These are phyloP conservation scores for Yarrowia galli DNA, from an alignment of 1,139 yeast genomes.

Conservation along the genomic window DNA sequence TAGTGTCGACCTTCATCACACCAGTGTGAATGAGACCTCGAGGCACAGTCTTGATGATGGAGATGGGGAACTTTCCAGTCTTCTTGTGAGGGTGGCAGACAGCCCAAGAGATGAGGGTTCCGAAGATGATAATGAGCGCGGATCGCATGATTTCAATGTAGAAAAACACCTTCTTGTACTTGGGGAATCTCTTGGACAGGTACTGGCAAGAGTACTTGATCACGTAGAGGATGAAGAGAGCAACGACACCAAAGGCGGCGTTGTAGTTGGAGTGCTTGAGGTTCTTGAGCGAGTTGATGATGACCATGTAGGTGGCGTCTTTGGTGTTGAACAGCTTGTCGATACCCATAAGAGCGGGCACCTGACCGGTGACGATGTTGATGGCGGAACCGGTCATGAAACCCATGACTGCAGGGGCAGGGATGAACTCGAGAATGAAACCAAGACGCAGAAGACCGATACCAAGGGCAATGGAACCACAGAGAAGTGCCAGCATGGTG, in stretches of 20 bases:
- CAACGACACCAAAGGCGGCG: slow-evolving; percentile 88
- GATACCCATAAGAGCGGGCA: slow-evolving; percentile 86
- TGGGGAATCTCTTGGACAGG: slow-evolving; percentile 72
- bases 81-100: slow-evolving; percentile 55
- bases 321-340: slow-evolving; percentile 70
- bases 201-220: slow-evolving; percentile 67
- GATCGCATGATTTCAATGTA: slow-evolving; percentile 79
- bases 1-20: slow-evolving; percentile 69
- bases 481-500: slow-evolving; percentile 75
- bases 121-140: slow-evolving; percentile 79
- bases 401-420: slow-evolving; percentile 92
- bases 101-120: slow-evolving; percentile 77
- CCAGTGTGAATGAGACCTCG: slow-evolving; percentile 82
- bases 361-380: slow-evolving; percentile 80
- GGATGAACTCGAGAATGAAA: slow-evolving; percentile 85
- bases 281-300: slow-evolving; percentile 74
- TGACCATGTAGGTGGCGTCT: slow-evolving; percentile 69
- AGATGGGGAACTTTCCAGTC: slow-evolving; percentile 56
- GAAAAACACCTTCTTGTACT: slow-evolving; percentile 64
- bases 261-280: slow-evolving; percentile 71
- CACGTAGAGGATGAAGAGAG: slow-evolving; percentile 68
- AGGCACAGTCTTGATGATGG: slow-evolving; percentile 78
- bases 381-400: slow-evolving; percentile 96
- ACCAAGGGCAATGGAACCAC: slow-evolving; percentile 86
- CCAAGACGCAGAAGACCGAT: slow-evolving; percentile 86